Evolutionary conservation across 345 rosid species (phyloP).

Genomic region (Gossypium bickii): DNA sequence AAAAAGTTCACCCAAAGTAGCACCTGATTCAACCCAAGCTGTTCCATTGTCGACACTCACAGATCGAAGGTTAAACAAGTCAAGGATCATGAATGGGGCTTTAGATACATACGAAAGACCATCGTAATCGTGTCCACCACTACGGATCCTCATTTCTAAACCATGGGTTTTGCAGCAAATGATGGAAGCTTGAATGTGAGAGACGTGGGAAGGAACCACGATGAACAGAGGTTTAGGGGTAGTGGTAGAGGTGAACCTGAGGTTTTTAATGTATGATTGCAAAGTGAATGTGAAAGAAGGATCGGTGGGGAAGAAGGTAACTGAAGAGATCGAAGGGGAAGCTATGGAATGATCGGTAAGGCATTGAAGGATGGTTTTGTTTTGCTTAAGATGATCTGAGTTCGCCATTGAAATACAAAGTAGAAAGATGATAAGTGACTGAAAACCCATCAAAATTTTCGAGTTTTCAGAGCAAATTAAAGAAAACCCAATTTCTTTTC

Average conservation of each 20-base stretch:
- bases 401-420: background rate
- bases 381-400: background rate
- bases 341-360: background rate
- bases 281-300: slow-evolving; percentile 19
- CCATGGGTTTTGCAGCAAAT: slow-evolving; percentile 25
- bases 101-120: slow-evolving; percentile 38
- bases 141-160: slow-evolving; percentile 32
- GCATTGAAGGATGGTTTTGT: background rate
- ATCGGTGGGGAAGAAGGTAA: slow-evolving; percentile 10
- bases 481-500: no score
- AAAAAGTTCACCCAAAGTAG: slow-evolving; percentile 37
- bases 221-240: slow-evolving; percentile 31
- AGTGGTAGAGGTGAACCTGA: slow-evolving; percentile 17
- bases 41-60: slow-evolving; percentile 19
- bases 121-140: slow-evolving; percentile 53
- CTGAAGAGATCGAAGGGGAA: slow-evolving; percentile 1
- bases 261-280: slow-evolving; percentile 22
- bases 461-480: background rate
- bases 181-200: slow-evolving; percentile 39
- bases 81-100: slow-evolving; percentile 32
- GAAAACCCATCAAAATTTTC: background rate
- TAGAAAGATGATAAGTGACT: background rate
- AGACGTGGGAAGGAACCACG: slow-evolving; percentile 27
- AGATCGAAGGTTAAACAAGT: slow-evolving; percentile 30
- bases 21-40: slow-evolving; percentile 42